Evolutionary conservation across 2,329 filamentous ascomycete species (phyloP).

Genomic region (Aspergillus aculeatus): DNA sequence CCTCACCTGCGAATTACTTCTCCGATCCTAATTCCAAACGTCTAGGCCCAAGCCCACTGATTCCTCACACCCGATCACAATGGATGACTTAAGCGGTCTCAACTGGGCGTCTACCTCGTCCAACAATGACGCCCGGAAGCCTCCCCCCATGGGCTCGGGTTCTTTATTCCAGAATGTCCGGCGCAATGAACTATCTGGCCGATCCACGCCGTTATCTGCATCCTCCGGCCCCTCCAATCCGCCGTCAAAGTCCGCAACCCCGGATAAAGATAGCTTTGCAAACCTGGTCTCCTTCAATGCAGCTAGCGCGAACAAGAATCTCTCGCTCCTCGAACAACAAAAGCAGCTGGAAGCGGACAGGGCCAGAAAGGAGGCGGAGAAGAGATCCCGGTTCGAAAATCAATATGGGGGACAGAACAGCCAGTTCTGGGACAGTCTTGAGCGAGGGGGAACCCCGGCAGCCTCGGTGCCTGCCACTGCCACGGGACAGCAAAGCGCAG

Average conservation of each 20-base stretch:
- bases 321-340: slow-evolving; percentile 66
- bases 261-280: slow-evolving; percentile 56
- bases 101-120: slow-evolving; percentile 42
- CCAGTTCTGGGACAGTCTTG: slow-evolving; percentile 74
- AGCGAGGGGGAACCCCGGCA: slow-evolving; percentile 51
- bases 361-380: slow-evolving; percentile 70
- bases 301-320: slow-evolving; percentile 58
- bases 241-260: slow-evolving; percentile 42
- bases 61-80: slow-evolving; percentile 24
- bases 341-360: slow-evolving; percentile 74
- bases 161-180: slow-evolving; percentile 37
- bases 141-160: slow-evolving; percentile 37
- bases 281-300: slow-evolving; percentile 62
- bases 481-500: slow-evolving; percentile 47
- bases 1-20: slow-evolving; percentile 13
- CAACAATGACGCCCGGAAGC: slow-evolving; percentile 33
- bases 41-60: slow-evolving; percentile 20
- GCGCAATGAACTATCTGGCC: slow-evolving; percentile 41
- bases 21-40: slow-evolving; percentile 21
- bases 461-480: slow-evolving; percentile 40
- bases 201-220: slow-evolving; percentile 43
- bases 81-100: slow-evolving; percentile 51
- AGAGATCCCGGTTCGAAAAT: slow-evolving; percentile 67
- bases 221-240: slow-evolving; percentile 33
- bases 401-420: slow-evolving; percentile 69